Percentiles rank a stretch among this genome's conserved stretches.
Conservation (phyloP, 768 basidiomycete genomes). For the Tricholoma furcatifolium region DNA sequence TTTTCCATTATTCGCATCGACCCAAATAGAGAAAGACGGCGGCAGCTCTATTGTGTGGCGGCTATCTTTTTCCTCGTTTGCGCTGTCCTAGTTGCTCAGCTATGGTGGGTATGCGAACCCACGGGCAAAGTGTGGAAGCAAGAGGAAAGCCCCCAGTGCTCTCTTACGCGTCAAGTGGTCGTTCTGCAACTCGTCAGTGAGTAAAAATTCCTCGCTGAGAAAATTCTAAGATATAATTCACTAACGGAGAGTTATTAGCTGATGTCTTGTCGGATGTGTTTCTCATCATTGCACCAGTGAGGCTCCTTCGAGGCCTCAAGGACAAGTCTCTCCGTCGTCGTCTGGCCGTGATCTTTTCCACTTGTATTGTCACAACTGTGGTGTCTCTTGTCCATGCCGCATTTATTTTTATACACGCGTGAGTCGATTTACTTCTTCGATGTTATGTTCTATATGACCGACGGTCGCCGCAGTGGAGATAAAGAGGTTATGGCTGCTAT, state of each 20-base stretch:
- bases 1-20: slow-evolving; percentile 56
- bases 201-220: slow-evolving; percentile 17
- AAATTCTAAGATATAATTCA: too few relatives aligned
- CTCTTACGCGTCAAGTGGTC: slow-evolving; percentile 44
- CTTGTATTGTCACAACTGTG: slow-evolving; percentile 49
- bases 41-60: slow-evolving; percentile 27
- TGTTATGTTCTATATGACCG: too few relatives aligned
- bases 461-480: slow-evolving; percentile 13
- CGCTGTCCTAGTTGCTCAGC: slow-evolving; percentile 39
- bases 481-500: slow-evolving; percentile 36
- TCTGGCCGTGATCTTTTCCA: slow-evolving; percentile 52
- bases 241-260: slow-evolving; percentile 1
- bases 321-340: slow-evolving; percentile 37
- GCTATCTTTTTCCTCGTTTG: slow-evolving; percentile 28
- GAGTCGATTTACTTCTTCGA: neutral
- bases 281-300: slow-evolving; percentile 44
- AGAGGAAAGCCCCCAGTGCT: slow-evolving; percentile 35
- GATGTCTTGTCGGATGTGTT: slow-evolving; percentile 40
- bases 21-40: slow-evolving; percentile 28
- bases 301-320: slow-evolving; percentile 41
- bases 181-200: slow-evolving; percentile 52
- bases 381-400: slow-evolving; percentile 47
- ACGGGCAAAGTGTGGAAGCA: slow-evolving; percentile 37
- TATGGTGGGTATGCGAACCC: slow-evolving; percentile 43
- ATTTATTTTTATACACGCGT: slow-evolving; percentile 32